Evolutionary conservation across 352 stramenopile genomes (phyloP).

Genomic region (Phytophthora europaea): DNA sequence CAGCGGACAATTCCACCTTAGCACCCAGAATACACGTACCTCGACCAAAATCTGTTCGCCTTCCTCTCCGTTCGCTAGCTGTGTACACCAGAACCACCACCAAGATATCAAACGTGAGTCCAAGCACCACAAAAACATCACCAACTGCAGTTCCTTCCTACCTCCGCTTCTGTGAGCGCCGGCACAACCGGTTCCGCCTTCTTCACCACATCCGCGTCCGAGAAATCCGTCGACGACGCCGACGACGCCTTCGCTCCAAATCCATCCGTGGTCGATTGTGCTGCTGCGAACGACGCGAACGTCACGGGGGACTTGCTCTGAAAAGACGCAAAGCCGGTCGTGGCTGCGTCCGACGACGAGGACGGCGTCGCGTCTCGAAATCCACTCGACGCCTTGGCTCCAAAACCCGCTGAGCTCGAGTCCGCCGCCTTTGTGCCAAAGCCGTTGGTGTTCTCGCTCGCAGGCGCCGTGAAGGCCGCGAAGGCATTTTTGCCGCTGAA

Average conservation of each 20-base stretch:
- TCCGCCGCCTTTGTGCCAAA: conserved; percentile 33
- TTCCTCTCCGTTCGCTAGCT: conserved; percentile 83
- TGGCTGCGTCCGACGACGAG: conserved; percentile 18
- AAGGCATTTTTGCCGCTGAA: conserved; percentile 68
- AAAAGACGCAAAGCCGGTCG: conserved; percentile 66
- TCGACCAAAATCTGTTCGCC: conserved; percentile 75
- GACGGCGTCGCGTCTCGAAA: conserved; percentile 35
- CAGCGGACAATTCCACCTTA: not conserved
- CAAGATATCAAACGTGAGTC: not conserved
- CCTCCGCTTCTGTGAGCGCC: conserved; percentile 75
- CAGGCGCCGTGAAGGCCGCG: conserved; percentile 47
- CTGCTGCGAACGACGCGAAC: conserved; percentile 68
- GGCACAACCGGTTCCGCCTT: conserved; percentile 62
- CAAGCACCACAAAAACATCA: not conserved
- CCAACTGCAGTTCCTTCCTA: conserved; percentile 24
- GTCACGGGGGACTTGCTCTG: conserved; percentile 51
- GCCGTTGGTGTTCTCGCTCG: conserved; percentile 17
- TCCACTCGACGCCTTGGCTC: conserved; percentile 20
- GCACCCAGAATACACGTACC: conserved; percentile 40
- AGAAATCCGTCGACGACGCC: conserved; percentile 48
- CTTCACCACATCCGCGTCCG: conserved; percentile 61
- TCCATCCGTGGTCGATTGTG: conserved; percentile 45
- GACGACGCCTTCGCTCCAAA: conserved; percentile 52
- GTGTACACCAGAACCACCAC: conserved; percentile 6
- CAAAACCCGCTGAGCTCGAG: conserved; percentile 16